phyloP scores from a whole-genome alignment of 2,329 filamentous ascomycete genomes.

The Orbilia quercus region DNA sequence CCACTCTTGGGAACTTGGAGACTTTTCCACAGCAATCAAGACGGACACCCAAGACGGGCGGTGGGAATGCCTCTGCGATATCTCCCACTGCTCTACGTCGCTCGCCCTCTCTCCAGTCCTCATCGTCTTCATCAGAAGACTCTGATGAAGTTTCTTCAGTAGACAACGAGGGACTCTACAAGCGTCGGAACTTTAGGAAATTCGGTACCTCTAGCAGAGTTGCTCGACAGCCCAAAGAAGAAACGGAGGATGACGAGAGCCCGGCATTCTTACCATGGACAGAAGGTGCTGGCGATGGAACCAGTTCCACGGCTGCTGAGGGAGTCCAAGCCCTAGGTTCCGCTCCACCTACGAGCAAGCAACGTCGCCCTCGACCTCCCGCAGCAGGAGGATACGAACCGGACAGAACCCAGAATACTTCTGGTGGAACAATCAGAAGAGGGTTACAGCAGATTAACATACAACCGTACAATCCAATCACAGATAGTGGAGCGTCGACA shows the following conservation, averaged over 20 bases:
- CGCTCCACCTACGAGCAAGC: constrained; percentile 40
- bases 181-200: constrained; percentile 47
- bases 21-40: constrained; percentile 40
- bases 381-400: constrained; percentile 46
- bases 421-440: constrained; percentile 46
- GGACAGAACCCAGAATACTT: constrained; percentile 42
- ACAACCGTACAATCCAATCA: constrained; percentile 57
- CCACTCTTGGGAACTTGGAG: constrained; percentile 48
- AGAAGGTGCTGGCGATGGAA: constrained; percentile 45
- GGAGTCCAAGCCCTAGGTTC: constrained; percentile 11
- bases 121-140: constrained; percentile 34
- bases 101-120: constrained; percentile 37
- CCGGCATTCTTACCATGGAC: constrained; percentile 58
- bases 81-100: constrained; percentile 44
- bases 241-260: constrained; percentile 53
- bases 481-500: constrained; percentile 70
- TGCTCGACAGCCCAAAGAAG: constrained; percentile 24
- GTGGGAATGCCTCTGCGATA: constrained; percentile 56
- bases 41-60: constrained; percentile 54
- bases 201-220: constrained; percentile 38
- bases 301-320: constrained; percentile 23
- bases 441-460: constrained; percentile 41
- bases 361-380: constrained; percentile 33
- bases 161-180: constrained; percentile 38
- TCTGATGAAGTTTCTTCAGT: constrained; percentile 38